These are phyloP conservation scores for Hapsidospora chrysogenum DNA, from an alignment of 495 filamentous ascomycete species.

Conservation along the genomic window DNA sequence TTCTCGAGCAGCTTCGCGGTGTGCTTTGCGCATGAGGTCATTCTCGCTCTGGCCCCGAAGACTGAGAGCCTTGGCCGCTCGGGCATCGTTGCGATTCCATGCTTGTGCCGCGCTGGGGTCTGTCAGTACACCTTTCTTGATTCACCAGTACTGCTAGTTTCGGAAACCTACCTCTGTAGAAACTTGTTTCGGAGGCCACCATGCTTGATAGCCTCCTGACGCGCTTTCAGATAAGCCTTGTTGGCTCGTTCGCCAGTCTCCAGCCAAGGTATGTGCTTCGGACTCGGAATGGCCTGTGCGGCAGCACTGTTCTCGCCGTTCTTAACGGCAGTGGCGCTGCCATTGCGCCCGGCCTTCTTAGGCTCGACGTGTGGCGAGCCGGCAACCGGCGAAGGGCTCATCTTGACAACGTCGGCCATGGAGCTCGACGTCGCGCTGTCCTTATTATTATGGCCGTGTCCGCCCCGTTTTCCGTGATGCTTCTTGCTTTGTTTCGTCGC, in stretches of 20 bases:
- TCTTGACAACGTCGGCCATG: conserved; percentile 88
- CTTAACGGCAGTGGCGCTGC: conserved; percentile 33
- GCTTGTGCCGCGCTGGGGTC: conserved; percentile 75
- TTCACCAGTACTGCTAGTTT: too few relatives aligned
- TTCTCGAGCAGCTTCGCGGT: conserved; percentile 80
- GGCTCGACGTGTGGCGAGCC: conserved; percentile 27
- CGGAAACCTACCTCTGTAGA: conserved; percentile 57
- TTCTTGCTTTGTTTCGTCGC: conserved; percentile 62
- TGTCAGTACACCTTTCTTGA: background rate
- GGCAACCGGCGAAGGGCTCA: conserved; percentile 63
- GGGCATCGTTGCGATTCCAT: conserved; percentile 98
- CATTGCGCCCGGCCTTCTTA: conserved; percentile 33
- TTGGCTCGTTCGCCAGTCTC: conserved; percentile 88
- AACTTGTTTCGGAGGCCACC: conserved; percentile 94
- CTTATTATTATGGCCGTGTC: conserved; percentile 57
- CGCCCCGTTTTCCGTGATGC: conserved; percentile 75
- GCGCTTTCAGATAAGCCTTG: conserved; percentile 82
- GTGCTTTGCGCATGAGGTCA: conserved; percentile 89
- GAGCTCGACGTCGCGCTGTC: conserved; percentile 55
- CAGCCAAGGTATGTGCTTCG: conserved; percentile 91
- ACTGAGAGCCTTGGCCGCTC: conserved; percentile 87
- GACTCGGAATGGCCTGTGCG: conserved; percentile 65
- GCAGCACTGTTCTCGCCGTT: conserved; percentile 65
- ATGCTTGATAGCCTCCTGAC: conserved; percentile 90
- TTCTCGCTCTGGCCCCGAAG: conserved; percentile 93